phyloP scores from a whole-genome alignment of 257 asterid species.

The Plantago elongata region DNA sequence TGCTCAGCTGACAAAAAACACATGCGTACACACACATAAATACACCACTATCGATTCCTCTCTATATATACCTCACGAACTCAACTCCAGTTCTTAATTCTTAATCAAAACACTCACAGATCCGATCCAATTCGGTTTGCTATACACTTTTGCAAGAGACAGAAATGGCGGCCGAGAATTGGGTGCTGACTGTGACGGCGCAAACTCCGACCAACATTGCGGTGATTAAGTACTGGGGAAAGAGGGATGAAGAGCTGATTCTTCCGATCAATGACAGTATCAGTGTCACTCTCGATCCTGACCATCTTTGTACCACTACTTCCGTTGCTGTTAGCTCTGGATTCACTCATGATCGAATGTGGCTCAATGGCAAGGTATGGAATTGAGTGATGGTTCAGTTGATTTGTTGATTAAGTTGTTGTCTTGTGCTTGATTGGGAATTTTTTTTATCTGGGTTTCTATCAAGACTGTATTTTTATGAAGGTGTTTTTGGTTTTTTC shows the following conservation, averaged over 20 bases:
- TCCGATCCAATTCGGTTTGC: not conserved
- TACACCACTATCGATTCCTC: not conserved
- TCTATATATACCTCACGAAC: not conserved
- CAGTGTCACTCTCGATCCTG: conserved; percentile 93
- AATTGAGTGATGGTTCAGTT: not conserved
- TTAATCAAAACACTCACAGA: not conserved
- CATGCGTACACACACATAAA: too few species aligned
- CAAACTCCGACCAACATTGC: conserved; percentile 97
- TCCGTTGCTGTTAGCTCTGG: conserved; percentile 93
- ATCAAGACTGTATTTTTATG: too few species aligned
- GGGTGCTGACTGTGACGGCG: conserved; percentile 79
- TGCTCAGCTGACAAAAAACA: too few species aligned
- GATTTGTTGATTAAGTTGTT: not conserved
- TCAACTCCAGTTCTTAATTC: not conserved
- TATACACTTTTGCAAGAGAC: too few species aligned
- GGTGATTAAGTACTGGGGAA: conserved; percentile 98
- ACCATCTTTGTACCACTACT: conserved; percentile 96
- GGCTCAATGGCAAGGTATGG: conserved; percentile 90
- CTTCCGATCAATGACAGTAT: conserved; percentile 93
- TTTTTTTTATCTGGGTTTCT: not conserved
- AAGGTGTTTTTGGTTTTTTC: too few species aligned
- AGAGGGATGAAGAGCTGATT: conserved; percentile 70
- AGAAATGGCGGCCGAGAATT: conserved; percentile 45
- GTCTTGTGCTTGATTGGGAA: not conserved
- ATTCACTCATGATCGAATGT: conserved; percentile 73